Percentiles rank a stretch among this genome's conserved stretches.
These are phyloP conservation scores for Sorghum bicolor DNA, from an alignment of 176 grass and related monocot genomes.

Conservation along the genomic window DNA sequence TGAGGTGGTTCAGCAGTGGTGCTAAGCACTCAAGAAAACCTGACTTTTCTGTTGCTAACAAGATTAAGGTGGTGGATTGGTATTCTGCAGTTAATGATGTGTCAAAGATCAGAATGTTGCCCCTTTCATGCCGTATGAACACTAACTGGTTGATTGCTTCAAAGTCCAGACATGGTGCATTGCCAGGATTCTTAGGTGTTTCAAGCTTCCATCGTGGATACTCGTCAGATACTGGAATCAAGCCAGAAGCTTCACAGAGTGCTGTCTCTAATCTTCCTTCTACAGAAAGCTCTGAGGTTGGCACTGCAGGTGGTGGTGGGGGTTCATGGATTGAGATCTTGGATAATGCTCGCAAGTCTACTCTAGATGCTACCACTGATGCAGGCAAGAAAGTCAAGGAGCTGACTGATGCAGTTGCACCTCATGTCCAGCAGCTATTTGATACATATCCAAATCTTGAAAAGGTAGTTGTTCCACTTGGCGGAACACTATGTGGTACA, in stretches of 20 bases:
- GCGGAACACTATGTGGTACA: constrained; percentile 66
- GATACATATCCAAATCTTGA: constrained; percentile 74
- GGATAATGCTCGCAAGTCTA: constrained; percentile 51
- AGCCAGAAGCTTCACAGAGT: no score
- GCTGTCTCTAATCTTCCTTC: no score
- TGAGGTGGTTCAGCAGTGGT: constrained; percentile 28
- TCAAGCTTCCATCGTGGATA: no score
- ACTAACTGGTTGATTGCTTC: no score
- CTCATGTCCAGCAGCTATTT: constrained; percentile 67
- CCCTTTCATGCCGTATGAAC: background rate
- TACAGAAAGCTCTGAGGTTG: no score
- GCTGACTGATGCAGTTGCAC: constrained; percentile 49
- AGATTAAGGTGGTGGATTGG: constrained; percentile 20
- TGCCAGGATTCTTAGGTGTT: no score
- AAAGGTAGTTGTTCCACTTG: constrained; percentile 71
- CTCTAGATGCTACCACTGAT: constrained; percentile 47
- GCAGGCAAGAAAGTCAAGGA: constrained; percentile 68
- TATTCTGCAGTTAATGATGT: constrained; percentile 18
- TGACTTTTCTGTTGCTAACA: background rate
- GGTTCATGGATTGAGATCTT: constrained; percentile 56
- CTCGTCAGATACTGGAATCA: no score
- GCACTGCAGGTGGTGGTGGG: no score
- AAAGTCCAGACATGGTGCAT: no score
- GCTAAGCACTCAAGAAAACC: constrained; percentile 25
- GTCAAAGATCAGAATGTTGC: constrained; percentile 12